Conservation (phyloP, 495 filamentous ascomycete species). For the Podospora bellae-mahoneyi region DNA sequence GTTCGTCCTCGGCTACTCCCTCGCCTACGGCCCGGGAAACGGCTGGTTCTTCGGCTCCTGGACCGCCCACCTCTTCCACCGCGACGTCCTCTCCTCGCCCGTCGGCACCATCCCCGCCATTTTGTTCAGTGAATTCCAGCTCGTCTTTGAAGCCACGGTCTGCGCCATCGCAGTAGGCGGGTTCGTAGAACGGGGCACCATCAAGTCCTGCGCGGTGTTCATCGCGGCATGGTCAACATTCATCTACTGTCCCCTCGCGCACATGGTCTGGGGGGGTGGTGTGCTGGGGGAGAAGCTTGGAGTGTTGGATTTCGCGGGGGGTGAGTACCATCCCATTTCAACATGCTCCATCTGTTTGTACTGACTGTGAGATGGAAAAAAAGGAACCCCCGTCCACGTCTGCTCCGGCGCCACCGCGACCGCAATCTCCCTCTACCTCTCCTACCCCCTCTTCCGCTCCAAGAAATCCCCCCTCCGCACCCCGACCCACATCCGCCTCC, state of each 20-base stretch:
- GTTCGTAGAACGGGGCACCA: conserved; percentile 21
- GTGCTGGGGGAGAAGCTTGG: conserved; percentile 27
- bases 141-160: conserved; percentile 31
- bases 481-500: conserved; percentile 80
- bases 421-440: conserved; percentile 74
- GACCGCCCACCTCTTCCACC: conserved; percentile 24
- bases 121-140: conserved; percentile 32
- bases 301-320: conserved; percentile 31
- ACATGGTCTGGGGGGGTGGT: conserved; percentile 31
- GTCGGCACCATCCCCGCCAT: conserved; percentile 31
- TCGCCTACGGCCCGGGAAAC: conserved; percentile 27
- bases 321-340: conserved; percentile 4
- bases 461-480: conserved; percentile 62
- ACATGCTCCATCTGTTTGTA: neutral
- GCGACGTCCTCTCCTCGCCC: conserved; percentile 25
- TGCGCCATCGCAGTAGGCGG: conserved; percentile 29
- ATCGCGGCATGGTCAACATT: conserved; percentile 29
- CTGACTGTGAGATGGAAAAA: neutral
- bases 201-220: conserved; percentile 24
- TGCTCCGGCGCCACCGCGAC: conserved; percentile 73
- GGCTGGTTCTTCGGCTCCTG: conserved; percentile 29
- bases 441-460: conserved; percentile 31
- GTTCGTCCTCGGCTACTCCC: conserved; percentile 30
- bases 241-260: conserved; percentile 30
- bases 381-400: conserved; percentile 73